Percentiles rank a stretch among this genome's conserved stretches.
phyloP scores from a whole-genome alignment of 208 protist genomes.

The Leishmania lainsoni region DNA sequence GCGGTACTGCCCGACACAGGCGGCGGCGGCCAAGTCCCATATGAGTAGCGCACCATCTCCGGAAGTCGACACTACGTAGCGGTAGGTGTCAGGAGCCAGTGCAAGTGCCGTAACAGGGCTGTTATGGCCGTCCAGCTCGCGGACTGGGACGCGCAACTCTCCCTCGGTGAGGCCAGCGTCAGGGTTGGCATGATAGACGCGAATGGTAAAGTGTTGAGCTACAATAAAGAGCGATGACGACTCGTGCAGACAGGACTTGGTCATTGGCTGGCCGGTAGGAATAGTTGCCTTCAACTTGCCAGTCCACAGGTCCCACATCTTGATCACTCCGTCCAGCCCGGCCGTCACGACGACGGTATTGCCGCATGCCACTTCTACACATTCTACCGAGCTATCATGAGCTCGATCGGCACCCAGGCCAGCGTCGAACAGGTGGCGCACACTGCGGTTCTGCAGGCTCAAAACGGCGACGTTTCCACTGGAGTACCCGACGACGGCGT shows the following conservation, averaged over 20 bases:
- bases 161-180: conserved; percentile 42
- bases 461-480: conserved; percentile 78
- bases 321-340: conserved; percentile 76
- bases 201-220: conserved; percentile 72
- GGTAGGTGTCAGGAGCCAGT: conserved; percentile 71
- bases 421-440: conserved; percentile 76
- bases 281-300: conserved; percentile 46
- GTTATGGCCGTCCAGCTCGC: conserved; percentile 77
- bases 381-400: conserved; percentile 76
- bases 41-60: conserved; percentile 75
- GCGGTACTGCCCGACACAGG: conserved; percentile 88
- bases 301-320: conserved; percentile 71
- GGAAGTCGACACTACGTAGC: conserved; percentile 75
- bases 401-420: conserved; percentile 38
- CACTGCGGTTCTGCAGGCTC: conserved; percentile 79
- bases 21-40: conserved; percentile 84
- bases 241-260: conserved; percentile 75
- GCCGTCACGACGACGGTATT: conserved; percentile 76
- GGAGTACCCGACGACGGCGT: conserved; percentile 85
- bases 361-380: conserved; percentile 74
- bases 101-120: conserved; percentile 82
- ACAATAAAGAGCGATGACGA: conserved; percentile 73
- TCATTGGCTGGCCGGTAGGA: conserved; percentile 56
- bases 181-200: conserved; percentile 81
- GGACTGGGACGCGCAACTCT: conserved; percentile 63